Base-by-base conservation (phyloP, 306 rosid genomes). In the Hippophae tibetana region DNA sequence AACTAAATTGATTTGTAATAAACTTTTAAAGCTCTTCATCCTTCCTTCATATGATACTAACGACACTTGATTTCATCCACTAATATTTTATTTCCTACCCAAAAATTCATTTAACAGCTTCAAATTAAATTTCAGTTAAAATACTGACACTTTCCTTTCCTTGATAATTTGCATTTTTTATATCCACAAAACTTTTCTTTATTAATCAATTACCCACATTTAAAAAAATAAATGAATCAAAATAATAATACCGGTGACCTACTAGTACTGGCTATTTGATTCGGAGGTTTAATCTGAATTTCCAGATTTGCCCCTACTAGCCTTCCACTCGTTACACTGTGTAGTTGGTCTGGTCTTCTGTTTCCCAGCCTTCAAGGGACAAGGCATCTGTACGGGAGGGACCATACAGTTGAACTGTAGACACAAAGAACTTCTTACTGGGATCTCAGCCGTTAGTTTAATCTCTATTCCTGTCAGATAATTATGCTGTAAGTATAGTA, bases 331-430 rank as follows among this genome's bases (percentile, higher is more conserved):
- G 63, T 66, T 86, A 57, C 99, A 93, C 70, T 93, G 99, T 10
- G 75, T 14, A 4, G 74, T 74, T 0, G 99, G 99, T 59, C 99
- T 69, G 0, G 92, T 64, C 68, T 69, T 93, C 87, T 83, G 80
- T 0, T 54, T 88, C 7, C 99, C 99, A 2, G 97, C 80, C 63
- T 74, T 81, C 47, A 80, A 67, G 6, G 99, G 99, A 72, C 99
- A 93, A 0, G 96, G 95, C 6, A 95, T 68, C 78, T 77, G 79
- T 13, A 93, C 65, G 58, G 99, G 99, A 2, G 90, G 97, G 57
- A 93, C 97, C 99, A 93, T 93, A 44, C 99, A 93, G 13, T 93
- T 93, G 13, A 86, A 93, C 82, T 93, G 95, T 23, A 93, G 82
- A 75, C 99, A 93, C 79, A 93, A 38, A 3, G 95, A 89, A 52